These are phyloP conservation scores for Dioscorea zingiberensis DNA, from an alignment of 106 monocot species.

Conservation along the genomic window DNA sequence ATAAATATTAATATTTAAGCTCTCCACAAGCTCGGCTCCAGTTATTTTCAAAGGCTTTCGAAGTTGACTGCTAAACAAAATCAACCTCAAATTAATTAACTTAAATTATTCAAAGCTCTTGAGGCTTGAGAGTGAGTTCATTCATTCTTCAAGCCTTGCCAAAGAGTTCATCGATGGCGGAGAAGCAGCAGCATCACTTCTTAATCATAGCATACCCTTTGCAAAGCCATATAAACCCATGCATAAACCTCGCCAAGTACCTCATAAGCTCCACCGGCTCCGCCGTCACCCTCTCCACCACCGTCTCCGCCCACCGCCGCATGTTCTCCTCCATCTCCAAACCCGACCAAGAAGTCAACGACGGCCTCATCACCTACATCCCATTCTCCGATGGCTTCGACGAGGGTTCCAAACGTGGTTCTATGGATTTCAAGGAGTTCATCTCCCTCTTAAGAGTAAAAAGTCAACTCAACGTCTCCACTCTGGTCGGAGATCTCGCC, in stretches of 20 bases:
- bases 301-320: conserved; percentile 40
- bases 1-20: too few species aligned
- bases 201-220: conserved; percentile 28
- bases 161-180: background rate
- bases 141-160: too few species aligned
- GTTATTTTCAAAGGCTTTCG: too few species aligned
- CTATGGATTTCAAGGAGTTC: background rate
- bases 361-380: conserved; percentile 30
- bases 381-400: conserved; percentile 68
- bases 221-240: conserved; percentile 62
- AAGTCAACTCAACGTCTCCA: conserved; percentile 16
- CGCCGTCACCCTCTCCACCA: conserved; percentile 58
- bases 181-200: conserved; percentile 30
- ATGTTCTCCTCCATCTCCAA: conserved; percentile 31
- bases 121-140: too few species aligned
- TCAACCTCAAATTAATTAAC: too few species aligned
- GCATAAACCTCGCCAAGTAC: conserved; percentile 33
- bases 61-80: too few species aligned
- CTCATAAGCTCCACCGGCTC: conserved; percentile 30
- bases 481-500: conserved; percentile 13
- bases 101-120: too few species aligned
- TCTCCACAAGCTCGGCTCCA: too few species aligned
- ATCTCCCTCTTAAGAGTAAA: conserved; percentile 1
- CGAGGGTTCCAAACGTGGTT: background rate
- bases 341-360: conserved; percentile 4